phyloP scores from a whole-genome alignment of 306 rosid species.

The Quercus engelmannii region DNA sequence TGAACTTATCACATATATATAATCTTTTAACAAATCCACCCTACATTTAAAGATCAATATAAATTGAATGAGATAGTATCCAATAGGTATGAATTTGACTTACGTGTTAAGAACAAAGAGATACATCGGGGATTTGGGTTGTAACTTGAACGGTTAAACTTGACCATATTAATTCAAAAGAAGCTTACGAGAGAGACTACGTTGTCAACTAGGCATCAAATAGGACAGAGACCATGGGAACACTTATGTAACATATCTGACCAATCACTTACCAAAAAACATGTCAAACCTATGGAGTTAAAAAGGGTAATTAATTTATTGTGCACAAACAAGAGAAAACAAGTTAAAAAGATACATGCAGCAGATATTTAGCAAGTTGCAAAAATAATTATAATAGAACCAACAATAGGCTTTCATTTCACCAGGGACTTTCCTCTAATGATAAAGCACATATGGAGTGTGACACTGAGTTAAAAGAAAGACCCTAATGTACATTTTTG shows the following conservation, averaged over 20 bases:
- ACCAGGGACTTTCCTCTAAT: background rate
- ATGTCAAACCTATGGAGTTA: background rate
- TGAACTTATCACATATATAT: background rate
- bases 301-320: background rate
- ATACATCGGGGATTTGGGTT: too few relatives aligned
- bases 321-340: background rate
- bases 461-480: too few relatives aligned
- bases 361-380: background rate
- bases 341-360: background rate
- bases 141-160: too few relatives aligned
- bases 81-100: too few relatives aligned
- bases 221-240: slow-evolving; percentile 6
- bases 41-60: too few relatives aligned
- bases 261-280: background rate
- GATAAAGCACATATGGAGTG: background rate
- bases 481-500: background rate
- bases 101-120: too few relatives aligned
- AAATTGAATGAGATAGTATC: too few relatives aligned
- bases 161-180: background rate
- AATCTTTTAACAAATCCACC: too few relatives aligned
- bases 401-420: background rate
- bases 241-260: background rate
- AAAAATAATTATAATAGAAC: background rate
- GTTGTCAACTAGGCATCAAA: background rate
- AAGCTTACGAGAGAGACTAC: background rate